These are phyloP conservation scores for Coemansia sp. DNA, from an alignment of 192 early-diverging fungal genomes.

Conservation along the genomic window DNA sequence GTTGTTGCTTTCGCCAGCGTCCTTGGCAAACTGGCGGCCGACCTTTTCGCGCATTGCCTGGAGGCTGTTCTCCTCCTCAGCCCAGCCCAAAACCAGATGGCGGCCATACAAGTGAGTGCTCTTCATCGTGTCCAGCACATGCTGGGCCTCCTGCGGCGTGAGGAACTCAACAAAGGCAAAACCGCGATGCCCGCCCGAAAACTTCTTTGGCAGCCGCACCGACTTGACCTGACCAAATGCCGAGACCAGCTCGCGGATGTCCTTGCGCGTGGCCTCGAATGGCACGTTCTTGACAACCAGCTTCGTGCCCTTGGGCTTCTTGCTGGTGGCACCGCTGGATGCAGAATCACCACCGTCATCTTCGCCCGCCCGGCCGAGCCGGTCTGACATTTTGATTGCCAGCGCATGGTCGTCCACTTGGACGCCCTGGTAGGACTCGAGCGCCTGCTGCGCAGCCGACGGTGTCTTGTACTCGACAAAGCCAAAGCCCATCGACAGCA, in stretches of 20 bases:
- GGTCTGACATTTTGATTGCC: constrained; percentile 88
- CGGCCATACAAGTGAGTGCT: constrained; percentile 97
- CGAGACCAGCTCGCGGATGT: constrained; percentile 86
- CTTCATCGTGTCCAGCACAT: constrained; percentile 80
- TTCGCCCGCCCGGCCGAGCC: constrained; percentile 48
- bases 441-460: constrained; percentile 77
- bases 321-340: constrained; percentile 7
- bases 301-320: constrained; percentile 74
- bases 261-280: constrained; percentile 95
- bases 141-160: constrained; percentile 92
- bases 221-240: constrained; percentile 94
- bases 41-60: constrained; percentile 85
- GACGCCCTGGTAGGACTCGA: constrained; percentile 85
- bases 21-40: constrained; percentile 71
- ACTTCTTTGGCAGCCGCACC: constrained; percentile 91
- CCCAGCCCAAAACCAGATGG: constrained; percentile 96
- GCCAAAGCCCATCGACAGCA: constrained; percentile 94
- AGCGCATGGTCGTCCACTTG: constrained; percentile 86
- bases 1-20: constrained; percentile 51
- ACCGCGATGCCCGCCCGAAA: constrained; percentile 90
- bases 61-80: constrained; percentile 69
- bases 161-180: constrained; percentile 98
- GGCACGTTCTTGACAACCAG: constrained; percentile 93
- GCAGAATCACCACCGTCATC: constrained; percentile 2
- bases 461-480: constrained; percentile 89